phyloP scores from a whole-genome alignment of 805 yeast species.

The Candida saitoana region DNA sequence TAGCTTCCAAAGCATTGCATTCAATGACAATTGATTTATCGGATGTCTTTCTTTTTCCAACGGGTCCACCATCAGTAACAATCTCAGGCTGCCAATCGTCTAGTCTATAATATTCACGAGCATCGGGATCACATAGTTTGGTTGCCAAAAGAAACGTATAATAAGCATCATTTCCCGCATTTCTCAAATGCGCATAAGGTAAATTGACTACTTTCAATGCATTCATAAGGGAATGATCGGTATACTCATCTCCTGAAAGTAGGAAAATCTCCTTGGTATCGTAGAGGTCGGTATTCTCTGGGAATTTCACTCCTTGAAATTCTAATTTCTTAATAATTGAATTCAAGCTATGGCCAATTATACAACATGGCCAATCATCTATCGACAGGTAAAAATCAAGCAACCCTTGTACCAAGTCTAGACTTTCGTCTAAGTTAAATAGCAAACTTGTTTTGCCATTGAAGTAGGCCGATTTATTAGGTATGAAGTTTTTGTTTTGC shows the following conservation, averaged over 20 bases:
- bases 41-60: neutral
- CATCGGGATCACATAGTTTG: slow-evolving; percentile 45
- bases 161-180: slow-evolving; percentile 70
- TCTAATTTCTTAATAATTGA: slow-evolving; percentile 56
- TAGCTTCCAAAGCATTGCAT: slow-evolving; percentile 2
- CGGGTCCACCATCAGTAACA: neutral
- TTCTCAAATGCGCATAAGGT: slow-evolving; percentile 59
- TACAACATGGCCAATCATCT: slow-evolving; percentile 8
- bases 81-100: slow-evolving; percentile 3
- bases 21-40: slow-evolving; percentile 2
- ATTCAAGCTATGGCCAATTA: slow-evolving; percentile 57
- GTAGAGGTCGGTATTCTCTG: slow-evolving; percentile 20
- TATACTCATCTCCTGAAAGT: slow-evolving; percentile 31
- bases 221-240: slow-evolving; percentile 41
- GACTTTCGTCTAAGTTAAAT: slow-evolving; percentile 34
- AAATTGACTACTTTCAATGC: slow-evolving; percentile 44
- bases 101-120: slow-evolving; percentile 1
- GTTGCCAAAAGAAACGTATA: slow-evolving; percentile 52
- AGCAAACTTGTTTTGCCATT: slow-evolving; percentile 47
- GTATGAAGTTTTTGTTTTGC: slow-evolving; percentile 51
- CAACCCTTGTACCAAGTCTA: slow-evolving; percentile 36
- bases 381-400: slow-evolving; percentile 38
- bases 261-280: slow-evolving; percentile 51
- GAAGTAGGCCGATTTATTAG: slow-evolving; percentile 50
- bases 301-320: slow-evolving; percentile 43